Base-by-base conservation (phyloP, 345 rosid species). In the Microcos paniculata region DNA sequence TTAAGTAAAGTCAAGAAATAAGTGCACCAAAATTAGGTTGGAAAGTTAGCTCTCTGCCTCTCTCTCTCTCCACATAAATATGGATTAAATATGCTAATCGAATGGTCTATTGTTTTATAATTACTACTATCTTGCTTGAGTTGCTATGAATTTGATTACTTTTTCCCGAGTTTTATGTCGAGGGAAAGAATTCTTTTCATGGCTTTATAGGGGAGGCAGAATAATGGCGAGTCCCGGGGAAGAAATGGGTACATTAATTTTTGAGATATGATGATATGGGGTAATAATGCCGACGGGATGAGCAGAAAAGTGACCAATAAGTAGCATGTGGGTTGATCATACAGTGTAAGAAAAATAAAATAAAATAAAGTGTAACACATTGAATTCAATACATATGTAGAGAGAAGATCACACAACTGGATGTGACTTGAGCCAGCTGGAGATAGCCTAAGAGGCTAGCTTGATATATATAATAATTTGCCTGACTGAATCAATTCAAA, bases 281-380 rank as follows among this genome's bases (percentile, higher is more conserved):
- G 49, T n/a, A 4, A n/a, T n/a, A 38, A 4, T 8, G 66, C 3
- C 0, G 9, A 7, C 3, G 28, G 38, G 40, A 18, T 30, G 38
- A 45, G 35, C 71, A 26, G 38, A 45, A n/a, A 68, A 68, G 40
- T 68, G 40, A 46, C 71, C 71, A 67, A 67, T 15, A 67, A 4
- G 4, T 33, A 19, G 61, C 31, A 56, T 13, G 28, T 11, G 8
- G 49, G 14, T 19, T 3, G 28, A 18, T 65, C 31, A 65, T 26
- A 45, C 4, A 67, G 30, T 38, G 4, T 38, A 38, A 40, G 12
- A 0, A 23, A n/a, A 21, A 40, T n/a, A 38, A 9, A 1, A 8
- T 14, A 1, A 6, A 30, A 5, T 30, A 9, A 2, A 21, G n/a
- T 24, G 70, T 14, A 65, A 24, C 1, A 24, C 38, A 14, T 45